phyloP scores from a whole-genome alignment of 176 grass and related monocot genomes.

The Oropetium thomaeum region DNA sequence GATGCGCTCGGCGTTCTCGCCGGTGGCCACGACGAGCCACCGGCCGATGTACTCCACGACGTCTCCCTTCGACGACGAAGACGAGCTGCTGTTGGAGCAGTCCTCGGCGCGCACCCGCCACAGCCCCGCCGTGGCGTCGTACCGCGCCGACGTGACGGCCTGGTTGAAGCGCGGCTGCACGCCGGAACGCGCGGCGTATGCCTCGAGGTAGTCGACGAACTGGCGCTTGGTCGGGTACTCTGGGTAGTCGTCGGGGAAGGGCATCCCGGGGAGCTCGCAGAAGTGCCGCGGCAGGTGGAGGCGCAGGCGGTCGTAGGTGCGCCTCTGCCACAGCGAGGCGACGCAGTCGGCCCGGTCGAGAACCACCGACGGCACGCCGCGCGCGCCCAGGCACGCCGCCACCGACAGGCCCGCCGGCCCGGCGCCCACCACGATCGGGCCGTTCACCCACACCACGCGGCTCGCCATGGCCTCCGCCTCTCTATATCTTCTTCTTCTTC shows the following conservation, averaged over 20 bases:
- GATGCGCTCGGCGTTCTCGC: slow-evolving; percentile 72
- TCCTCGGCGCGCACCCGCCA: slow-evolving; percentile 52
- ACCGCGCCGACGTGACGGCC: slow-evolving; percentile 58
- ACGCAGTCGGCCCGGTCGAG: slow-evolving; percentile 75
- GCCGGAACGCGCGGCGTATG: slow-evolving; percentile 38
- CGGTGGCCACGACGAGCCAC: slow-evolving; percentile 82
- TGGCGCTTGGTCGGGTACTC: slow-evolving; percentile 59
- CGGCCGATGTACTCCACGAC: slow-evolving; percentile 63
- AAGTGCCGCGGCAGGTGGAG: slow-evolving; percentile 75
- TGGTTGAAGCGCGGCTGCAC: slow-evolving; percentile 59
- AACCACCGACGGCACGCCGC: slow-evolving; percentile 49
- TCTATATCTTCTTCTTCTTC: no score
- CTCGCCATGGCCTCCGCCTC: neutral
- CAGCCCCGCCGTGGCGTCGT: slow-evolving; percentile 39
- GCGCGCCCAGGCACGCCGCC: slow-evolving; percentile 50
- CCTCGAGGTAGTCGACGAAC: slow-evolving; percentile 73
- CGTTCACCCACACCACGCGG: slow-evolving; percentile 62
- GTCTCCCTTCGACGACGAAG: no score
- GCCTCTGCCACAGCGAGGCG: slow-evolving; percentile 74
- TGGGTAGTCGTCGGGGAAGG: slow-evolving; percentile 59
- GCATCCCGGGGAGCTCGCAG: slow-evolving; percentile 65
- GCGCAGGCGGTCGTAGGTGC: slow-evolving; percentile 70
- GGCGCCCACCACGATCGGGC: slow-evolving; percentile 75
- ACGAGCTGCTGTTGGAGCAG: neutral
- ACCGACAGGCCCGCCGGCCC: slow-evolving; percentile 69